Base-by-base conservation (phyloP, 139 green algal genomes). In the Raphidocelis subcapitata region DNA sequence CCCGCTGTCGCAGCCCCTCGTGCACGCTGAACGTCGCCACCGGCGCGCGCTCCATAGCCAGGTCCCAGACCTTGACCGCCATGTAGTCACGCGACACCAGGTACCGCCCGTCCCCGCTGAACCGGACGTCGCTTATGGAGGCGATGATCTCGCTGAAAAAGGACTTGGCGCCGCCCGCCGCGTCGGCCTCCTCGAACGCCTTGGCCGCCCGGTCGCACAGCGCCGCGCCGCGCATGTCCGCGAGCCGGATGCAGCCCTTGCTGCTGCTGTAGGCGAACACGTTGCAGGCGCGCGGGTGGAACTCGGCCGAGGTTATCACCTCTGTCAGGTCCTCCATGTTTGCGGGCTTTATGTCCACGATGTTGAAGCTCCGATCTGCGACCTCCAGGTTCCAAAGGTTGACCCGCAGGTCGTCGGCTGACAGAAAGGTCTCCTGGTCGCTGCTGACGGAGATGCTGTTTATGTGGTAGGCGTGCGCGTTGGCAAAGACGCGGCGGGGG, bases 261-360 rank as follows among this genome's bases (percentile, higher is more conserved):
- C 85, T 95, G 77, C 84, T 96, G 77, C 77, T 91, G 84, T 97
- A 99, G 14, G 89, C 95, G 63, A 99, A 96, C 20, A 95, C 62
- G 80, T 94, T 86, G 85, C 93, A 97, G 65, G 97, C 74, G 2
- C 63, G 77, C 5, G 94, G 95, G 79, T 98, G 94, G 78, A 98
- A 99, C 36, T 97, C 90, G 59, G 95, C 93, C 10, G 85, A 88
- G 23, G 96, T 99, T 74, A 99, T 98, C 12, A 99, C 86, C 87
- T 97, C 94, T 72, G 94, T 98, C n/a, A 99, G 88, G 85, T 99
- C 95, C 75, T 99, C 96, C 96, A 99, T 99, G 86, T 95, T 97
- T 44, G 76, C 47, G 26, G 96, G 96, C 87, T 99, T 99, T 70
- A 99, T 98, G 88, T 99, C 96, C 56, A 99, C 95, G 29, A 99